Evolutionary conservation across 306 rosid species (phyloP).

Genomic region (Lathyrus aphaca): DNA sequence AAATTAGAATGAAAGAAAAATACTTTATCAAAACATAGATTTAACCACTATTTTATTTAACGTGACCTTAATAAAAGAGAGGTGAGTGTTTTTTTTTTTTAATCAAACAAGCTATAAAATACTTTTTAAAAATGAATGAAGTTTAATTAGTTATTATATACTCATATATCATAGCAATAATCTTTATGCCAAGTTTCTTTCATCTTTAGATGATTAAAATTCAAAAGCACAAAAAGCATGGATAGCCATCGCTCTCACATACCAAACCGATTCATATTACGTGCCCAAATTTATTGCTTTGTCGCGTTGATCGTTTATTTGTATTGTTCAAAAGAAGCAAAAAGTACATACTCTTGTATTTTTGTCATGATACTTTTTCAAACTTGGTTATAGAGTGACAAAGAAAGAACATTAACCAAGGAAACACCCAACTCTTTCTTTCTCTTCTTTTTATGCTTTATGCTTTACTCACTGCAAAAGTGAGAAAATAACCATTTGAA

Average conservation of each 20-base stretch:
- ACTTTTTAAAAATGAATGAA: too few species aligned
- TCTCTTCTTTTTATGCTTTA: constrained; percentile 57
- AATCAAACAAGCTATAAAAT: too few species aligned
- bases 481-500: constrained; percentile 46
- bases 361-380: constrained; percentile 43
- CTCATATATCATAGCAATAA: too few species aligned
- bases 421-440: constrained; percentile 46
- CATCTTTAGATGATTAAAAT: neutral
- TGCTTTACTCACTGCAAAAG: constrained; percentile 53
- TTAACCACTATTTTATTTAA: too few species aligned
- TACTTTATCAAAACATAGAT: too few species aligned
- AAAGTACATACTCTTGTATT: constrained; percentile 42
- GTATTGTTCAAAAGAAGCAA: constrained; percentile 49
- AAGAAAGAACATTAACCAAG: constrained; percentile 52
- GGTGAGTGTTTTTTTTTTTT: too few species aligned
- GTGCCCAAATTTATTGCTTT: constrained; percentile 43
- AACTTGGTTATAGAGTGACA: constrained; percentile 42
- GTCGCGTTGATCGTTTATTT: constrained; percentile 39
- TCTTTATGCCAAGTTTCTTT: constrained; percentile 8
- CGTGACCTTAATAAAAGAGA: too few species aligned
- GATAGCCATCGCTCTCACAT: constrained; percentile 24
- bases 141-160: too few species aligned
- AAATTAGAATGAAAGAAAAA: too few species aligned
- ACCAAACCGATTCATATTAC: constrained; percentile 32
- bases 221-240: constrained; percentile 35